phyloP scores from a whole-genome alignment of 768 basidiomycete genomes.

The Boletus insuetus region DNA sequence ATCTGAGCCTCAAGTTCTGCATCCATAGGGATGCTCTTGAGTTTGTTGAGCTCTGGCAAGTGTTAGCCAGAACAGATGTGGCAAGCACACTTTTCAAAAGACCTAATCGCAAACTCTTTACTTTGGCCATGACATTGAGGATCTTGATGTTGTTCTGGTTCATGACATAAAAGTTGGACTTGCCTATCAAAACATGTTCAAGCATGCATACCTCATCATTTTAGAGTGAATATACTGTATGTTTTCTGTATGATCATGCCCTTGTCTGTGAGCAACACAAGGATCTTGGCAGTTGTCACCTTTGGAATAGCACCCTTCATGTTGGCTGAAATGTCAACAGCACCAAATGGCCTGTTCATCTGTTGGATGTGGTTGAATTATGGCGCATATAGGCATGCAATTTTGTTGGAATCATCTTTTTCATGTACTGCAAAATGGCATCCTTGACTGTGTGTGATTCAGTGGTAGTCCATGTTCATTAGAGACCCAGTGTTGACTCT shows the following conservation, averaged over 20 bases:
- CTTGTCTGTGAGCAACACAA: slow-evolving; percentile 78
- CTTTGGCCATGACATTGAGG: slow-evolving; percentile 52
- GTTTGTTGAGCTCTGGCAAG: slow-evolving; percentile 56
- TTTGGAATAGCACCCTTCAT: slow-evolving; percentile 88
- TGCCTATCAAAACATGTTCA: slow-evolving; percentile 47
- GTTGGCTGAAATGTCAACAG: slow-evolving; percentile 89
- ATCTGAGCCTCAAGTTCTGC: slow-evolving; percentile 58
- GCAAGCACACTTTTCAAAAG: not conserved
- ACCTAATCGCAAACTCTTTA: slow-evolving; percentile 43
- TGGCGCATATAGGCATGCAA: slow-evolving; percentile 3
- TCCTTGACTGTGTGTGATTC: slow-evolving; percentile 56
- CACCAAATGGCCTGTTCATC: slow-evolving; percentile 93
- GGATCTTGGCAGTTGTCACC: slow-evolving; percentile 78
- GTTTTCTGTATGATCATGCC: slow-evolving; percentile 78
- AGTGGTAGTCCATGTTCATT: not conserved
- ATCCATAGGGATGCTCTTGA: slow-evolving; percentile 69
- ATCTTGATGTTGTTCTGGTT: slow-evolving; percentile 74
- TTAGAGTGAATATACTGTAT: slow-evolving; percentile 55
- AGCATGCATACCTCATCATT: not conserved
- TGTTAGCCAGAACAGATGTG: slow-evolving; percentile 8
- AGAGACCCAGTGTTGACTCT: not conserved
- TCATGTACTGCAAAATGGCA: slow-evolving; percentile 74
- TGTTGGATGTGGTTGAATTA: slow-evolving; percentile 25
- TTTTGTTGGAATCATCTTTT: slow-evolving; percentile 43
- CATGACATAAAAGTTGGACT: slow-evolving; percentile 83